These are phyloP conservation scores for Penicillium sp. DNA, from an alignment of 2,329 filamentous ascomycete genomes.

Conservation along the genomic window DNA sequence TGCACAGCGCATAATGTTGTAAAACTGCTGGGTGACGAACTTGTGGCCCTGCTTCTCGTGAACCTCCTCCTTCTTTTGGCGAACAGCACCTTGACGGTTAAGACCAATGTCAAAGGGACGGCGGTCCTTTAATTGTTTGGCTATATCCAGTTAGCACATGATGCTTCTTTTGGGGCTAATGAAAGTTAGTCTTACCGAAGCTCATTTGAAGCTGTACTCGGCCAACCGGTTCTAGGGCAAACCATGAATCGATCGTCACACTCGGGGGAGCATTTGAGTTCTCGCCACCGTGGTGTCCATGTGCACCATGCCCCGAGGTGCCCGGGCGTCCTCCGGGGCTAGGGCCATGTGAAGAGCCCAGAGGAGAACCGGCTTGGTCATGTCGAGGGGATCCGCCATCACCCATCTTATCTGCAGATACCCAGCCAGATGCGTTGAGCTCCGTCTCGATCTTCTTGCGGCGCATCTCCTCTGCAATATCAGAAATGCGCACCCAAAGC, in stretches of 20 bases:
- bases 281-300: constrained; percentile 32
- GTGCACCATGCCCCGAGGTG: constrained; percentile 22
- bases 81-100: constrained; percentile 90
- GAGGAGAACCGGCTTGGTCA: constrained; percentile 55
- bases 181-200: constrained; percentile 57
- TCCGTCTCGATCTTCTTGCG: constrained; percentile 96
- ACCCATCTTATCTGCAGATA: constrained; percentile 93
- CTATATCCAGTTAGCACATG: constrained; percentile 36
- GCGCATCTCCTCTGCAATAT: constrained; percentile 96
- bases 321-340: constrained; percentile 26
- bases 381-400: constrained; percentile 52
- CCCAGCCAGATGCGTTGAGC: constrained; percentile 92
- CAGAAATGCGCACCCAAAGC: constrained; percentile 93
- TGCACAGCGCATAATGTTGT: constrained; percentile 99
- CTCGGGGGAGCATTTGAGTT: constrained; percentile 31
- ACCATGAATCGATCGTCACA: constrained; percentile 81
- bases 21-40: constrained; percentile 97
- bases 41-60: constrained; percentile 99
- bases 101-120: constrained; percentile 84
- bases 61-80: constrained; percentile 95
- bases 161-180: neutral
- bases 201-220: constrained; percentile 87
- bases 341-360: constrained; percentile 32
- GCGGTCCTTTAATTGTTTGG: constrained; percentile 83
- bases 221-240: constrained; percentile 90